phyloP scores from a whole-genome alignment of 768 basidiomycete species.

The Gymnopilus junonius region DNA sequence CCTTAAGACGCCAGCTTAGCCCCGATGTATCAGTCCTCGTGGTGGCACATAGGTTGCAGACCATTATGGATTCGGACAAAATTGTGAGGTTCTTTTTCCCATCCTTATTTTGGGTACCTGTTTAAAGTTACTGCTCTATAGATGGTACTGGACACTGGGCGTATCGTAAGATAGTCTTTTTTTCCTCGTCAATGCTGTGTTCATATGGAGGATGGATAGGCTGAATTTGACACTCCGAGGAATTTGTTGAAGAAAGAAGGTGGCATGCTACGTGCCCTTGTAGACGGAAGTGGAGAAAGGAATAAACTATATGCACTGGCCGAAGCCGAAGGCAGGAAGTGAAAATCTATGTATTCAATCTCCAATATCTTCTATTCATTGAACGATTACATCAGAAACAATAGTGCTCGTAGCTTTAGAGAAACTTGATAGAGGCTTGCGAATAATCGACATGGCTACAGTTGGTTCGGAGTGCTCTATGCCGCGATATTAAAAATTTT shows the following conservation, averaged over 20 bases:
- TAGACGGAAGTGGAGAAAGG: constrained; percentile 11
- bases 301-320: neutral
- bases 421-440: neutral
- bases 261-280: constrained; percentile 3
- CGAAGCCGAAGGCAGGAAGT: neutral
- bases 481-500: no score
- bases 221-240: constrained; percentile 13
- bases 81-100: constrained; percentile 30
- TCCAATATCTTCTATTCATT: neutral
- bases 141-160: constrained; percentile 56
- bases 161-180: constrained; percentile 35
- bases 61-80: constrained; percentile 67
- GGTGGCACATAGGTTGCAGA: constrained; percentile 71
- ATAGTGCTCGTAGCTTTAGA: neutral
- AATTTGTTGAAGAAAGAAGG: neutral
- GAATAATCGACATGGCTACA: no score
- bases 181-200: neutral
- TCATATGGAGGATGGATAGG: neutral
- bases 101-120: neutral
- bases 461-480: no score
- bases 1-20: constrained; percentile 65
- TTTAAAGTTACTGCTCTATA: constrained; percentile 15
- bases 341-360: no score
- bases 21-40: constrained; percentile 63
- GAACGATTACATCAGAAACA: neutral